A percentile compares a stretch with the other conserved stretches of the same genome.
Evolutionary conservation across 2,329 filamentous ascomycete species (phyloP).

Genomic region (Penicillium italicum): DNA sequence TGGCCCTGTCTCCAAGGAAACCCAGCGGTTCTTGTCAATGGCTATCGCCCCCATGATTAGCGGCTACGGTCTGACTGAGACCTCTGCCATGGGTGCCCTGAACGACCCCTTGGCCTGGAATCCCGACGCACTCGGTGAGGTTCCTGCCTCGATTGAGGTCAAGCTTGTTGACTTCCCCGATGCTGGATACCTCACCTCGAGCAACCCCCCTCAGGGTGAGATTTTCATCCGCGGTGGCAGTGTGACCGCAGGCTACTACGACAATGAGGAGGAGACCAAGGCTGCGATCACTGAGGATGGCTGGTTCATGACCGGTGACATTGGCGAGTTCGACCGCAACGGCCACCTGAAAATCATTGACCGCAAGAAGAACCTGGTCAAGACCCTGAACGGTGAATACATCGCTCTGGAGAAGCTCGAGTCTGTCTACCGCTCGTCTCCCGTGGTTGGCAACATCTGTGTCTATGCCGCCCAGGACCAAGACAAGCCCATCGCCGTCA

Average conservation of each 20-base stretch:
- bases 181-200: slow-evolving; percentile 74
- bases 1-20: slow-evolving; percentile 82
- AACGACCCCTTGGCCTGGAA: slow-evolving; percentile 80
- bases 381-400: slow-evolving; percentile 93
- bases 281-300: slow-evolving; percentile 75
- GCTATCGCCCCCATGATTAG: slow-evolving; percentile 90
- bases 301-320: slow-evolving; percentile 97
- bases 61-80: slow-evolving; percentile 94
- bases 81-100: slow-evolving; percentile 60
- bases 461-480: slow-evolving; percentile 74
- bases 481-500: slow-evolving; percentile 75
- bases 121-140: slow-evolving; percentile 69
- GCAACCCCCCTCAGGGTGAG: slow-evolving; percentile 80
- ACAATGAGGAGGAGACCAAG: slow-evolving; percentile 80
- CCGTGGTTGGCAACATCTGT: slow-evolving; percentile 82
- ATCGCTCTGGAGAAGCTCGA: slow-evolving; percentile 96
- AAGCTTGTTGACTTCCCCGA: slow-evolving; percentile 91
- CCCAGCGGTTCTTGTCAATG: slow-evolving; percentile 85
- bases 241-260: slow-evolving; percentile 74
- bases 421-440: slow-evolving; percentile 76
- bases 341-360: slow-evolving; percentile 87
- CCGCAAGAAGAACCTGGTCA: slow-evolving; percentile 97
- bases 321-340: slow-evolving; percentile 78
- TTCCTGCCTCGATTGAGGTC: slow-evolving; percentile 73
- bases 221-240: slow-evolving; percentile 79